Base-by-base conservation (phyloP, 352 stramenopile genomes). In the Aphanomyces cochlioides region DNA sequence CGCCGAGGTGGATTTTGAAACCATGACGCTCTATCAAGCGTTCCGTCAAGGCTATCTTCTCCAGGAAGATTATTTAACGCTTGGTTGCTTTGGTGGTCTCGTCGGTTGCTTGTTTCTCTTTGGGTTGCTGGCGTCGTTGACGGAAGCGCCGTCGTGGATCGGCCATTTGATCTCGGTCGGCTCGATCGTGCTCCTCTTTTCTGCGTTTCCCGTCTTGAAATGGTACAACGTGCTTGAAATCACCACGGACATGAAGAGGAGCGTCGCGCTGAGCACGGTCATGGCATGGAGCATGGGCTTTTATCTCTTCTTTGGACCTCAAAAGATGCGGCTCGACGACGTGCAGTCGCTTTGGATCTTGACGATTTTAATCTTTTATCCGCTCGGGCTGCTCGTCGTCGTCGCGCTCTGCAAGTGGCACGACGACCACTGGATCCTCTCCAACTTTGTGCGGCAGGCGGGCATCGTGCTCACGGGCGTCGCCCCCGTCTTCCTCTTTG, bases 361-460 rank as follows among this genome's bases (percentile, higher is more conserved):
- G 5, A 89, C 85, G 1, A 72, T 92, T 15, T 56, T 94, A 5
- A 77, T 93, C 7, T 87, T 89, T n/a, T 95, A 92, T 40, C 89
- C 89, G 48, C 79, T 87, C 4, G 86, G 94, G 61, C 68, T 96
- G 47, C 72, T 93, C 8, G 80, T 91, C 38, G 75, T 79, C 56
- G 78, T 90, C 43, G 90, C 84, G 17, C 65, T 96, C 3, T 79
- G 79, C 68, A 88, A 89, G 45, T 96, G 88, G 89, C 77, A 83
- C 34, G 87, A 96, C 66, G 83, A 85, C 13, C 73, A 81, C 36
- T 96, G 83, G 81, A 67, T 71, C 28, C 76, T 90, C 38, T 89
- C 84, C 4, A 79, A 77, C 0, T 72, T 75, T 15, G 74, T 89
- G 15, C 78, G 75, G 3, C 77, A 81, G 4, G 79, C 68, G 15